Percentiles rank a stretch among this genome's conserved stretches.
These are phyloP conservation scores for Pachysandra terminalis DNA, from an alignment of 164 flowering plant genomes.

Conservation along the genomic window DNA sequence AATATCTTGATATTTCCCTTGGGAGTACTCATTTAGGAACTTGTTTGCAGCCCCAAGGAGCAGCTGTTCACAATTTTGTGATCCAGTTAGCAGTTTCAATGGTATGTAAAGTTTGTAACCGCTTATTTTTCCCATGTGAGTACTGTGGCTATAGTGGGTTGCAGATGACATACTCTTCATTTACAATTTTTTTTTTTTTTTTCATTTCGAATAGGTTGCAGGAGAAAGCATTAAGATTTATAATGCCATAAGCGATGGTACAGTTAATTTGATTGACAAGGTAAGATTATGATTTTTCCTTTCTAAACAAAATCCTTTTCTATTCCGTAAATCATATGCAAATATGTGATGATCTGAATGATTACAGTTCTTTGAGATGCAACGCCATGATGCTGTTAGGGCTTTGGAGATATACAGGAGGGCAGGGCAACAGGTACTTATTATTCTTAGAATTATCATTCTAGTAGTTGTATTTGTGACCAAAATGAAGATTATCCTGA, in stretches of 20 bases:
- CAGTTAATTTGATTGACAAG: conserved; percentile 50
- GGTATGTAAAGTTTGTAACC: conserved; percentile 40
- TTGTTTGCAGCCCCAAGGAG: conserved; percentile 88
- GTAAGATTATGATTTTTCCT: conserved; percentile 13
- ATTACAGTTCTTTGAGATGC: conserved; percentile 61
- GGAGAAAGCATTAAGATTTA: conserved; percentile 41
- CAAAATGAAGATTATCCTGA: background rate
- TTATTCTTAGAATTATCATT: background rate
- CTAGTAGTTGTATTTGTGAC: background rate
- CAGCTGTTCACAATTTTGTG: conserved; percentile 71
- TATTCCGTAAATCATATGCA: background rate
- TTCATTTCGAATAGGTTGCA: conserved; percentile 36
- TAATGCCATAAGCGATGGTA: conserved; percentile 44
- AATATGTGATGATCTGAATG: background rate
- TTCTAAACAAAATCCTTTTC: background rate
- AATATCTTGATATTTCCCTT: background rate
- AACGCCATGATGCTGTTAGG: conserved; percentile 41
- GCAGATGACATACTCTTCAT: too few species aligned
- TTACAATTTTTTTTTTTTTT: conserved; percentile 14
- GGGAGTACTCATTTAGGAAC: conserved; percentile 1
- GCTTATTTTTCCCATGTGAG: background rate
- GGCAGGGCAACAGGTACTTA: conserved; percentile 40
- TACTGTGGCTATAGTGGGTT: background rate
- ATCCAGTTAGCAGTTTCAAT: conserved; percentile 85
- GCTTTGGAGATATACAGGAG: conserved; percentile 48